A percentile compares a stretch with the other conserved stretches of the same genome.
Evolutionary conservation across 2,329 filamentous ascomycete genomes (phyloP).

Genomic region (Alternaria ventricosa): DNA sequence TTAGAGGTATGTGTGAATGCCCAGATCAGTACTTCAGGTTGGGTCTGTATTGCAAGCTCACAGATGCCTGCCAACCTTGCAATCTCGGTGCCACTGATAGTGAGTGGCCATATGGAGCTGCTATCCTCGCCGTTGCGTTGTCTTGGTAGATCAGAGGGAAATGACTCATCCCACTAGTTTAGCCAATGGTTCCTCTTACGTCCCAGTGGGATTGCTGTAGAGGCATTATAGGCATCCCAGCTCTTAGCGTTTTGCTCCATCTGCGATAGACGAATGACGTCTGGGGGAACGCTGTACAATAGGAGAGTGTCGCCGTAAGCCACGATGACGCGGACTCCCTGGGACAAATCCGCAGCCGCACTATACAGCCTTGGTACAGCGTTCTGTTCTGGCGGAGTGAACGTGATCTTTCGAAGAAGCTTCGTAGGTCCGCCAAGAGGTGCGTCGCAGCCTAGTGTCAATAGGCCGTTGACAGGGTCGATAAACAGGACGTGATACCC

Average conservation of each 20-base stretch:
- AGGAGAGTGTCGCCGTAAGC: constrained; percentile 62
- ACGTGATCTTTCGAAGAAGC: constrained; percentile 65
- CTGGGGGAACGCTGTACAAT: constrained; percentile 67
- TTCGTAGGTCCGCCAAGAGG: constrained; percentile 63
- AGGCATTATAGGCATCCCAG: constrained; percentile 21
- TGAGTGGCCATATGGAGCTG: constrained; percentile 55
- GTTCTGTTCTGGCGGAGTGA: constrained; percentile 50
- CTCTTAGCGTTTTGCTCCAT: constrained; percentile 32
- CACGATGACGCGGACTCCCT: constrained; percentile 66
- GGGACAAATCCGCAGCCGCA: constrained; percentile 62
- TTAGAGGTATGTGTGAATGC: constrained; percentile 56
- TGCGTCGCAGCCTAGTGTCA: constrained; percentile 68
- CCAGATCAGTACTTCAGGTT: constrained; percentile 58
- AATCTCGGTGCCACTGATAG: constrained; percentile 58
- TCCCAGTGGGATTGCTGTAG: constrained; percentile 15
- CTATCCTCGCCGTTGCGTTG: neutral
- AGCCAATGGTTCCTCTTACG: constrained; percentile 37
- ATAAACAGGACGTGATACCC: constrained; percentile 70
- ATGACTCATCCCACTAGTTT: constrained; percentile 36
- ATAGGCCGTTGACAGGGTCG: constrained; percentile 62
- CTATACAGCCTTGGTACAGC: constrained; percentile 61
- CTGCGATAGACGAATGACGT: constrained; percentile 49
- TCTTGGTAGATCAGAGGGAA: neutral
- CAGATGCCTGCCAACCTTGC: constrained; percentile 55
- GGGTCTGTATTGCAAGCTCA: constrained; percentile 59